These are phyloP conservation scores for Atkinsonella hypoxylon DNA, from an alignment of 2,329 filamentous ascomycete genomes.

Conservation along the genomic window DNA sequence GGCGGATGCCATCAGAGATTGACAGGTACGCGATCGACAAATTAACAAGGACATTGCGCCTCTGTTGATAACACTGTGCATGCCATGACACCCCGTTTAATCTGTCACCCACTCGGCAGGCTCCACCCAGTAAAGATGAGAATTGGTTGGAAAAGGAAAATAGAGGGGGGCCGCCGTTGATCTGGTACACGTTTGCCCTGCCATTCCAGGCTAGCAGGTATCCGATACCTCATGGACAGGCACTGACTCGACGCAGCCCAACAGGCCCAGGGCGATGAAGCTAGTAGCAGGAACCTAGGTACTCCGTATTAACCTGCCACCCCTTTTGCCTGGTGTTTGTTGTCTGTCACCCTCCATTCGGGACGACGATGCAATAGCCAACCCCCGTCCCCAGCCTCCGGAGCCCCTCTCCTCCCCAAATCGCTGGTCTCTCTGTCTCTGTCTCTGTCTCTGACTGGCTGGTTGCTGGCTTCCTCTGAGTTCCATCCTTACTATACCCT, in stretches of 20 bases:
- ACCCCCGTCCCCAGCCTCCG: background rate
- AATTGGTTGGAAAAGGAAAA: background rate
- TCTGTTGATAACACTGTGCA: too few relatives aligned
- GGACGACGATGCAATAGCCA: background rate
- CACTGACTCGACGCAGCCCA: background rate
- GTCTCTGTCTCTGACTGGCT: background rate
- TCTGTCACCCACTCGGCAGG: background rate
- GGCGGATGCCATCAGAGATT: background rate
- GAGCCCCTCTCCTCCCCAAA: background rate
- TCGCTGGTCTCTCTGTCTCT: background rate
- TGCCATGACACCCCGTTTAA: too few relatives aligned
- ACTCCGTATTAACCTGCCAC: background rate
- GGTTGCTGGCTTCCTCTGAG: background rate
- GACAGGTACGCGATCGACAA: background rate
- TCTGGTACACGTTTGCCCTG: background rate
- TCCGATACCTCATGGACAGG: background rate
- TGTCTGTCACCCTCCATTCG: conserved; percentile 1
- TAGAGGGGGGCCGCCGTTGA: background rate
- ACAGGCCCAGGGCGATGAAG: background rate
- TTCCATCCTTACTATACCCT: too few relatives aligned
- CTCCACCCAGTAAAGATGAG: background rate
- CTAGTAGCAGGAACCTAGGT: background rate
- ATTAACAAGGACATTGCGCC: background rate
- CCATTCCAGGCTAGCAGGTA: background rate
- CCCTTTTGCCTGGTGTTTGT: background rate